A percentile compares a stretch with the other conserved stretches of the same genome.
phyloP scores from a whole-genome alignment of 768 basidiomycete species.

The Kwoniella bestiolae region DNA sequence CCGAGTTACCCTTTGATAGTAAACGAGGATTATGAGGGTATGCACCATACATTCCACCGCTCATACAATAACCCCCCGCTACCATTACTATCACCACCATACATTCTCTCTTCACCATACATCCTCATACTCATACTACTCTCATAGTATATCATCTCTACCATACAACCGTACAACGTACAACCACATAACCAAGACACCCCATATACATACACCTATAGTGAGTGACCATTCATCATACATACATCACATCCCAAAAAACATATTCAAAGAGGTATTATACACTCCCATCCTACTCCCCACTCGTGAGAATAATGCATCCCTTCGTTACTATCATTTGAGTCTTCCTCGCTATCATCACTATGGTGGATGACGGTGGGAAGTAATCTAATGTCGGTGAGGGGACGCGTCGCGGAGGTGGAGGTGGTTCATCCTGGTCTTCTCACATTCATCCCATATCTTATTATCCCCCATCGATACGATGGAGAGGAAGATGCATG shows the following conservation, averaged over 20 bases:
- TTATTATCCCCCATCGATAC: not conserved
- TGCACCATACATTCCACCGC: not conserved
- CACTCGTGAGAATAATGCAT: slow-evolving; percentile 1
- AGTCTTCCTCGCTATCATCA: slow-evolving; percentile 6
- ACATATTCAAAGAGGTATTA: slow-evolving; percentile 7
- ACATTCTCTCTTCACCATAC: slow-evolving; percentile 17
- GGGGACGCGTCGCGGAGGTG: slow-evolving; percentile 25
- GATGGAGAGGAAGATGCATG: not conserved
- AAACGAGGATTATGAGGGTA: too few species aligned
- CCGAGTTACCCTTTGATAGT: not conserved
- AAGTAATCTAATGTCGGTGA: not conserved
- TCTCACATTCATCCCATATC: not conserved
- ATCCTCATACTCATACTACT: slow-evolving; percentile 6
- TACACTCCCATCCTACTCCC: not conserved
- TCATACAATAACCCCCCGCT: slow-evolving; percentile 3
- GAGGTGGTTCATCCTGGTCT: slow-evolving; percentile 14
- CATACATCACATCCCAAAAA: not conserved
- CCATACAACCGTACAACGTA: too few species aligned
- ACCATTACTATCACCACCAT: slow-evolving; percentile 7
- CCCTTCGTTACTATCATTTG: slow-evolving; percentile 1
- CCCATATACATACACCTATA: slow-evolving; percentile 12
- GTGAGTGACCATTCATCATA: slow-evolving; percentile 14
- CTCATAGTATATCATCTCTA: slow-evolving; percentile 9
- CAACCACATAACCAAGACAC: not conserved
- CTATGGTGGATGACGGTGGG: not conserved